Percentiles rank a stretch among this genome's conserved stretches.
Conservation (phyloP, 148 eudicot species). For the Nyssa sinensis region DNA sequence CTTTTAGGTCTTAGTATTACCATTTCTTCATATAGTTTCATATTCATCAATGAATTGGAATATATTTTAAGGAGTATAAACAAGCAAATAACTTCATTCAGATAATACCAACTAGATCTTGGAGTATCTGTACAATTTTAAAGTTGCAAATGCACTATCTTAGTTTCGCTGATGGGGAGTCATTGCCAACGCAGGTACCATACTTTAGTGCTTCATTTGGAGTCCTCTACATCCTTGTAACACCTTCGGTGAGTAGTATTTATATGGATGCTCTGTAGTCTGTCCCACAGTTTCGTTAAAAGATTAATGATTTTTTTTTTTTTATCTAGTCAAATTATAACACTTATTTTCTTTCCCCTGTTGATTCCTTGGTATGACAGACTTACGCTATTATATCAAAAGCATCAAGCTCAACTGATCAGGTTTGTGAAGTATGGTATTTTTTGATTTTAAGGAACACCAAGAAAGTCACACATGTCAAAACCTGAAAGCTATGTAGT, state of each 20-base stretch:
- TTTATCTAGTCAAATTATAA: background rate
- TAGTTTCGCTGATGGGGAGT: background rate
- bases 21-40: too few relatives aligned
- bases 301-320: background rate
- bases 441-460: too few relatives aligned
- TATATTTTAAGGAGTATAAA: too few relatives aligned
- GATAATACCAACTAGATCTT: too few relatives aligned
- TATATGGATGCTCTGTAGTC: background rate
- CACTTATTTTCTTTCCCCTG: background rate
- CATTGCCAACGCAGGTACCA: slow-evolving; percentile 61
- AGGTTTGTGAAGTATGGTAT: slow-evolving; percentile 45
- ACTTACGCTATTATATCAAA: slow-evolving; percentile 83
- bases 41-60: too few relatives aligned
- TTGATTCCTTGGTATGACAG: slow-evolving; percentile 36
- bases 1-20: too few relatives aligned
- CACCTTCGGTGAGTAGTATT: slow-evolving; percentile 68
- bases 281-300: background rate
- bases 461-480: too few relatives aligned
- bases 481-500: background rate
- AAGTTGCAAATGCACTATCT: too few relatives aligned
- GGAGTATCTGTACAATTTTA: too few relatives aligned
- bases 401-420: slow-evolving; percentile 72
- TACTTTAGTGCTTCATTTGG: slow-evolving; percentile 92
- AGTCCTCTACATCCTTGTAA: slow-evolving; percentile 72
- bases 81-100: too few relatives aligned